phyloP scores from a whole-genome alignment of 2,329 filamentous ascomycete species.

The Clathrospora elynae region DNA sequence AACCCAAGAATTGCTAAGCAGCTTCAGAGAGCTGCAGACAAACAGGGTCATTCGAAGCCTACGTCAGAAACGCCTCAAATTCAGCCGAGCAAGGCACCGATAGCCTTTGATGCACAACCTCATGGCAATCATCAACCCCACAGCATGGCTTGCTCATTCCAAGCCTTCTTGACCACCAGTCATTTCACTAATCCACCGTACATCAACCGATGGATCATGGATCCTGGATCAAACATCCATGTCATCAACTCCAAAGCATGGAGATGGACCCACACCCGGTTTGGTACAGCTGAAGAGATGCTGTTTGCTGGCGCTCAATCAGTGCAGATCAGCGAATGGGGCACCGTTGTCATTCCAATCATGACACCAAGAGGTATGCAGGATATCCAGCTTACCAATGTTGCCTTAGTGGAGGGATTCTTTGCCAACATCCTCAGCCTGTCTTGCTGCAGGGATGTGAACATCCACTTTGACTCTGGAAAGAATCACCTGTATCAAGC shows the following conservation, averaged over 20 bases:
- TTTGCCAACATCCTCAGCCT: conserved; percentile 4
- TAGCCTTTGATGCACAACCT: neutral
- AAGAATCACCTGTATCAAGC: neutral
- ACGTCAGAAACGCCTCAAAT: too few relatives aligned
- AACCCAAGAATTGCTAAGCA: neutral
- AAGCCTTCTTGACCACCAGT: neutral
- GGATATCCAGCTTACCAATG: neutral
- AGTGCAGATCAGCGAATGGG: neutral
- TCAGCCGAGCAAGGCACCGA: neutral
- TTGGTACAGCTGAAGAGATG: neutral
- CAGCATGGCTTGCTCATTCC: neutral
- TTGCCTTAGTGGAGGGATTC: conserved; percentile 8
- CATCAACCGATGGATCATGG: conserved; percentile 12
- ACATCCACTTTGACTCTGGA: conserved; percentile 10
- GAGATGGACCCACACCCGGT: neutral
- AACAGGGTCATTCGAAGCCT: neutral
- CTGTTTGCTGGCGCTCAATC: neutral
- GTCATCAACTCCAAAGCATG: conserved; percentile 5
- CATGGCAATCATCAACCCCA: neutral
- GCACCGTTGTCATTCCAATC: neutral
- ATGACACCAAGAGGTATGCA: neutral
- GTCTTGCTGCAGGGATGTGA: conserved; percentile 1
- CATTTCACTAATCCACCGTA: neutral
- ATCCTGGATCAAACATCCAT: conserved; percentile 9
- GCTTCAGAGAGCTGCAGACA: neutral